Evolutionary conservation across 441 rosid species (phyloP).

Genomic region (Erysimum cheiri): DNA sequence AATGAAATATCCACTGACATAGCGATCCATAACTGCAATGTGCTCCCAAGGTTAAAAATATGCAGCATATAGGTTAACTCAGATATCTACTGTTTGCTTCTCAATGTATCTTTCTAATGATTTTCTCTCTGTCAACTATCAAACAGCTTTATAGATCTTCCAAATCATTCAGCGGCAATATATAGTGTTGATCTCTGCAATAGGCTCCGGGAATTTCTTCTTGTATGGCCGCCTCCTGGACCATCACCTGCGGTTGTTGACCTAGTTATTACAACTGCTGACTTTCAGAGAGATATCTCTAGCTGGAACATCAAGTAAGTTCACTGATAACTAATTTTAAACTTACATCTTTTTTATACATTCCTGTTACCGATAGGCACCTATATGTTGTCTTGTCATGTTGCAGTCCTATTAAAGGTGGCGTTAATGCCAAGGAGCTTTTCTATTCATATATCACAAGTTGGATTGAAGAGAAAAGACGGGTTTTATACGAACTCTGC

Average conservation of each 20-base stretch:
- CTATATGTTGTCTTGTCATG: slow-evolving; percentile 40
- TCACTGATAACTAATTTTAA: not conserved
- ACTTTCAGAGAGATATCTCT: slow-evolving; percentile 84
- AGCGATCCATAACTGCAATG: slow-evolving; percentile 72
- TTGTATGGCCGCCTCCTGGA: slow-evolving; percentile 87
- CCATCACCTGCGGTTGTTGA: slow-evolving; percentile 81
- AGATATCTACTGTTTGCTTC: slow-evolving; percentile 8
- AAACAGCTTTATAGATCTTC: slow-evolving; percentile 90
- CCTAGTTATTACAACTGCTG: slow-evolving; percentile 87
- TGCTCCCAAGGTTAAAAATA: slow-evolving; percentile 63
- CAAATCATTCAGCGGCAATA: slow-evolving; percentile 81
- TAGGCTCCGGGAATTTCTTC: slow-evolving; percentile 74
- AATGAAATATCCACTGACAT: slow-evolving; percentile 83
- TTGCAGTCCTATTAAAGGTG: slow-evolving; percentile 79
- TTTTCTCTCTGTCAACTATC: slow-evolving; percentile 32
- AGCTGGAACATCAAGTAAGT: slow-evolving; percentile 81
- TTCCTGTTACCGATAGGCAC: slow-evolving; percentile 22
- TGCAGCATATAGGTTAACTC: slow-evolving; percentile 15
- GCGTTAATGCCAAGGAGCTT: slow-evolving; percentile 84
- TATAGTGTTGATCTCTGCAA: slow-evolving; percentile 80
- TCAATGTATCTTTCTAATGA: slow-evolving; percentile 9
- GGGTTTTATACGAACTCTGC: slow-evolving; percentile 74
- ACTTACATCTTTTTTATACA: slow-evolving; percentile 8
- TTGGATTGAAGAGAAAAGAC: slow-evolving; percentile 89
- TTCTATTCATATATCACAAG: slow-evolving; percentile 72